Conservation (phyloP, 2,329 filamentous ascomycete genomes). For the Diaporthe caulivora region DNA sequence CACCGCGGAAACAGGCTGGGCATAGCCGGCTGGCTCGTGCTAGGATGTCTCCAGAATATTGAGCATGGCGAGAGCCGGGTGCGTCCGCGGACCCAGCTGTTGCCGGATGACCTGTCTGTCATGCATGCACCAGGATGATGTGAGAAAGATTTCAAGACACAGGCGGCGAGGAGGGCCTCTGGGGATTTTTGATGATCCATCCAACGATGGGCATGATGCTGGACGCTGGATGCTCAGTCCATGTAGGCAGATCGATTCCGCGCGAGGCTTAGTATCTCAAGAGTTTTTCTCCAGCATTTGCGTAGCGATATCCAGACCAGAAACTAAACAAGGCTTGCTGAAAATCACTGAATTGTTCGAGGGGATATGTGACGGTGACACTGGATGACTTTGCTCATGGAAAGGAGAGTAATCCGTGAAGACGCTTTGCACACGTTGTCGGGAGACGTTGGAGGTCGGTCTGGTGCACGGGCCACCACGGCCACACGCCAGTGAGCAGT, state of each 20-base stretch:
- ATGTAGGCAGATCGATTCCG: background rate
- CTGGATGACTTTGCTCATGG: no score
- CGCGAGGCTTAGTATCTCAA: background rate
- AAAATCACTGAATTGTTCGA: background rate
- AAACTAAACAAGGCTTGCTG: background rate
- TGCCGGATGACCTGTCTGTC: background rate
- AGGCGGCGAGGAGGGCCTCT: background rate
- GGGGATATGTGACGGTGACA: background rate
- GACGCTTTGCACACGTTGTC: background rate
- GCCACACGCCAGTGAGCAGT: background rate
- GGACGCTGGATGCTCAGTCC: background rate
- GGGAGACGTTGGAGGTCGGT: background rate
- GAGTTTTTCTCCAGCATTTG: background rate
- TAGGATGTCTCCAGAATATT: background rate
- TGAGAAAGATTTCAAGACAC: background rate
- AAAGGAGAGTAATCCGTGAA: background rate
- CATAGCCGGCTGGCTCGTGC: background rate
- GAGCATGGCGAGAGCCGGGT: background rate
- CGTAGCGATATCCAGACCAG: background rate
- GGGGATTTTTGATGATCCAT: background rate
- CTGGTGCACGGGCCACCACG: background rate
- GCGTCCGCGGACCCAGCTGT: background rate
- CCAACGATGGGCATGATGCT: background rate
- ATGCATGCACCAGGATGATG: background rate
- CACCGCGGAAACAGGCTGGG: constrained; percentile 11